Base-by-base conservation (phyloP, 2,329 filamentous ascomycete species). In the Aspergillus sp. region DNA sequence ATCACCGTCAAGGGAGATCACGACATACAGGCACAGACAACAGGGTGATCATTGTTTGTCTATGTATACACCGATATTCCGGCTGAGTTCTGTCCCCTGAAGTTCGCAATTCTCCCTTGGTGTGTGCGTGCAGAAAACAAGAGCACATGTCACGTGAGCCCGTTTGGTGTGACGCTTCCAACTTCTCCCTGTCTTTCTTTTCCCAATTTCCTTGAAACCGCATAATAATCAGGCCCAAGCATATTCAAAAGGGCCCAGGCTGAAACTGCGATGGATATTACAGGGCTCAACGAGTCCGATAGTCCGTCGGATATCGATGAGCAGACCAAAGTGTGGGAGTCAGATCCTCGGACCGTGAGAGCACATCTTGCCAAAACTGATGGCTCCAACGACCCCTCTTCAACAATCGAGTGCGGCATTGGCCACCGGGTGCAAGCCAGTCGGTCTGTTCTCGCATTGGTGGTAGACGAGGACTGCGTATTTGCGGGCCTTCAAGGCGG, bases 401-500 rank as follows among this genome's bases (percentile, higher is more conserved):
- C 70, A 6, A 62, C 61, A 14, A 65, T 67, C 37, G 70, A 74
- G 57, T 75, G 73, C 62, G 73, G 72, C 19, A 73, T 78, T 55
- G 75, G 75, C 41, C 75, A 78, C 58, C 75, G 75, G 33, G 72
- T 78, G 31, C 68, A 76, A 47, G 73, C 75, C 39, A 73, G 72
- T 58, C 68, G 75, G 45, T 78, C 75, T 17, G 77, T 80, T 6
- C 86, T 99, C 51, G 86, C 91, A 8, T 83, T 99, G 56, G 90
- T 88, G 4, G 86, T 96, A 23, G 92, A 91, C 57, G 83, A 90
- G 52, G 83, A 89, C 48, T 88, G 87, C 70, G 89, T 99, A 54
- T 99, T 91, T 74, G 93, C 93, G 17, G 95, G 95, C 41, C 93
- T 95, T 1, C 92, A 97, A 72, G 90, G 91, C 62, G 95, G 95